phyloP scores from a whole-genome alignment of 352 stramenopile genomes.

The Halophytophthora polymorphica region DNA sequence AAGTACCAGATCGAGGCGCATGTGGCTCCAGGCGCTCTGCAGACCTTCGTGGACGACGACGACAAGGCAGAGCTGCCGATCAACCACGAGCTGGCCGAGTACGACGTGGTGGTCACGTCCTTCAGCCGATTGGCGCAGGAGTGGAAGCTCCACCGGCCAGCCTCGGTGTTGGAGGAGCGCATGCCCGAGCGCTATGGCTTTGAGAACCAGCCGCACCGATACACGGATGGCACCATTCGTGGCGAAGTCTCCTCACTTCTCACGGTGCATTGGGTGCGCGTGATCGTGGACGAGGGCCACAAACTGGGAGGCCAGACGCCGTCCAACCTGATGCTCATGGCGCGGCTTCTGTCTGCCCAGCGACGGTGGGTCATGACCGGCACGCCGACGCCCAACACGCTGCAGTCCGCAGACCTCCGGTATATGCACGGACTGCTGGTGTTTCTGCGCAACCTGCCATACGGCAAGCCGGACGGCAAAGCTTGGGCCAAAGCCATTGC shows the following conservation, averaged over 20 bases:
- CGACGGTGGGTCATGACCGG: conserved; percentile 95
- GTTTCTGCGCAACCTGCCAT: conserved; percentile 85
- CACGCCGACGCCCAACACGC: conserved; percentile 90
- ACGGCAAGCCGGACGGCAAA: conserved; percentile 59
- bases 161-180: conserved; percentile 53
- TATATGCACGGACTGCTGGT: conserved; percentile 86
- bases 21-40: conserved; percentile 29
- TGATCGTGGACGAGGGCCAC: conserved; percentile 95
- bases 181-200: conserved; percentile 73
- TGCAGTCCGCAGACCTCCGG: conserved; percentile 68
- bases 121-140: conserved; percentile 58
- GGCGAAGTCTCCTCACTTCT: conserved; percentile 44
- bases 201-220: conserved; percentile 45
- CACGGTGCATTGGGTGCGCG: conserved; percentile 64
- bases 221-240: conserved; percentile 39
- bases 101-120: conserved; percentile 76
- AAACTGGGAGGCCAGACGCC: conserved; percentile 66
- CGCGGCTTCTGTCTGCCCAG: conserved; percentile 71
- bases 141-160: conserved; percentile 63
- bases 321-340: conserved; percentile 76
- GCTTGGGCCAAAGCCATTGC: conserved; percentile 64
- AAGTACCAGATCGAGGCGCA: conserved; percentile 68
- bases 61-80: conserved; percentile 35
- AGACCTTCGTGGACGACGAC: conserved; percentile 41
- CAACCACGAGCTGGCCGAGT: conserved; percentile 43